Percentiles rank a stretch among this genome's conserved stretches.
These are phyloP conservation scores for Agapanthus africanus DNA, from an alignment of 106 monocot genomes.

Conservation along the genomic window DNA sequence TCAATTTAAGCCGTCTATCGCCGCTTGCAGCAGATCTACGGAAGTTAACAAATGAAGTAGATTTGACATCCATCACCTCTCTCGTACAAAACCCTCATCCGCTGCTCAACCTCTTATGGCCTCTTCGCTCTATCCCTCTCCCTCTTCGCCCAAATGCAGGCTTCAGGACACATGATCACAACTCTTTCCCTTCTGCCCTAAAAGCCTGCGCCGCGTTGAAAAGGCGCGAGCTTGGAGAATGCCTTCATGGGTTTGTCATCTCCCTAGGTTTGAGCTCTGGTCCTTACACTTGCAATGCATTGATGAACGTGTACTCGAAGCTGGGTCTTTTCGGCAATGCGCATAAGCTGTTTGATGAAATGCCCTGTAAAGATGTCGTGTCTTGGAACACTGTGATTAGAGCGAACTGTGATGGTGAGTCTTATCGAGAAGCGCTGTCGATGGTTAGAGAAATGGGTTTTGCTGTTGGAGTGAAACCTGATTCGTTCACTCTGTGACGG, in stretches of 20 bases:
- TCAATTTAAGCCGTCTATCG: no score
- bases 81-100: slow-evolving; percentile 42
- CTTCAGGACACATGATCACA: slow-evolving; percentile 14
- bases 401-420: slow-evolving; percentile 37
- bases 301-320: slow-evolving; percentile 73
- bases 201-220: slow-evolving; percentile 48
- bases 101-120: slow-evolving; percentile 39
- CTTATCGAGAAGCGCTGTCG: slow-evolving; percentile 42
- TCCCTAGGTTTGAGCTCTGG: slow-evolving; percentile 33
- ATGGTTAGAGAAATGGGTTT: slow-evolving; percentile 68
- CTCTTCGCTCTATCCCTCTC: slow-evolving; percentile 26
- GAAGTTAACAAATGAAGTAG: no score
- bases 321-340: neutral
- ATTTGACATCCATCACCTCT: slow-evolving; percentile 28
- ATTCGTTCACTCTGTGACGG: slow-evolving; percentile 63
- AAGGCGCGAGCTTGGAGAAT: slow-evolving; percentile 24
- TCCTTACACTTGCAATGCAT: slow-evolving; percentile 57
- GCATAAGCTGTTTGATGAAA: no score
- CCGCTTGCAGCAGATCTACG: no score
- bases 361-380: slow-evolving; percentile 48
- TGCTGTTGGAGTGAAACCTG: slow-evolving; percentile 36
- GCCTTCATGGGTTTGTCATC: slow-evolving; percentile 43
- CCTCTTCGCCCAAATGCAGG: slow-evolving; percentile 43
- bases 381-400: slow-evolving; percentile 82
- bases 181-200: slow-evolving; percentile 61